phyloP scores from a whole-genome alignment of 2,329 filamentous ascomycete genomes.

The Penicillium oxalicum region DNA sequence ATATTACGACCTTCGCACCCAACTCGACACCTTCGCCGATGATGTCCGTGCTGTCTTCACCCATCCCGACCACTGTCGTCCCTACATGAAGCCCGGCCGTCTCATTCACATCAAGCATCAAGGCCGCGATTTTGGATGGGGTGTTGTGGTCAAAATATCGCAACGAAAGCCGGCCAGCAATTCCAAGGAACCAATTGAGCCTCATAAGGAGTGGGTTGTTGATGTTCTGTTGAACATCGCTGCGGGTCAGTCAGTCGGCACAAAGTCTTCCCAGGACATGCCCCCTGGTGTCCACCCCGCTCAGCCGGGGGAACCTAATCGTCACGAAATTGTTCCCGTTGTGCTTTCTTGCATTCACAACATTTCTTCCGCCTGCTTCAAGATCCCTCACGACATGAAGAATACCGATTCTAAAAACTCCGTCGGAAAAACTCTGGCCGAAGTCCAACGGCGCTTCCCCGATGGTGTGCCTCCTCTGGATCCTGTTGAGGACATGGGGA shows the following conservation, averaged over 20 bases:
- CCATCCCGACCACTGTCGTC: slow-evolving; percentile 77
- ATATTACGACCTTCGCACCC: slow-evolving; percentile 84
- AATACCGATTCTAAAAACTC: slow-evolving; percentile 62
- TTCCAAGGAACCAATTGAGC: slow-evolving; percentile 58
- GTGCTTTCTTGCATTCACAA: slow-evolving; percentile 78
- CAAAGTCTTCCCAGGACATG: slow-evolving; percentile 58
- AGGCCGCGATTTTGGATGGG: slow-evolving; percentile 87
- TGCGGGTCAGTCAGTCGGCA: slow-evolving; percentile 46
- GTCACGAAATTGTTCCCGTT: slow-evolving; percentile 79
- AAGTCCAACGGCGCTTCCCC: slow-evolving; percentile 81
- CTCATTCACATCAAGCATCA: slow-evolving; percentile 77
- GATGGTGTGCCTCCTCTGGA: slow-evolving; percentile 86
- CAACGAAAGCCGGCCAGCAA: slow-evolving; percentile 61
- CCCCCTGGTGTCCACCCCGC: slow-evolving; percentile 58
- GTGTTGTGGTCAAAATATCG: slow-evolving; percentile 71
- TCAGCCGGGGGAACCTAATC: slow-evolving; percentile 57
- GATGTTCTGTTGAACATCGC: slow-evolving; percentile 70
- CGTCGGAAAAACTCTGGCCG: slow-evolving; percentile 62
- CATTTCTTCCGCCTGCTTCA: slow-evolving; percentile 76
- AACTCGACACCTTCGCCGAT: slow-evolving; percentile 73
- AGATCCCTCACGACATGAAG: slow-evolving; percentile 71
- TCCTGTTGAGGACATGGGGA: slow-evolving; percentile 93
- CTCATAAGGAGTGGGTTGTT: slow-evolving; percentile 73
- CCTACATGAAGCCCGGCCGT: slow-evolving; percentile 82
- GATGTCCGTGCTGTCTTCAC: slow-evolving; percentile 91